phyloP scores from a whole-genome alignment of 768 basidiomycete genomes.

The Termitomyces sp. region DNA sequence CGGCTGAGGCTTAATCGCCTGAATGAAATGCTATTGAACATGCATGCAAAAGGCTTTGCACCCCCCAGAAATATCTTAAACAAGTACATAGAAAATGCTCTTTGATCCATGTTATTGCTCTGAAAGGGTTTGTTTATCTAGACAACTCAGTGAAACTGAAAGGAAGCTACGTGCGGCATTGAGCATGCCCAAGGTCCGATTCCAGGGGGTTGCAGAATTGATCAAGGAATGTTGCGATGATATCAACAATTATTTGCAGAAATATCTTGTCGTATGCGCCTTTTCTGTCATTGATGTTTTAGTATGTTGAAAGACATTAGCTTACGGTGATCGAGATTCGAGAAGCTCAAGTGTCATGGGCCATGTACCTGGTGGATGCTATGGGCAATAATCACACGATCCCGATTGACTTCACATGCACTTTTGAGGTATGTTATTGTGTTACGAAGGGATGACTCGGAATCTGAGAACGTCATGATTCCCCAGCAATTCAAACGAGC shows the following conservation, averaged over 20 bases:
- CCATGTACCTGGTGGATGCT: neutral
- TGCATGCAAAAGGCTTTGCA: too few species aligned
- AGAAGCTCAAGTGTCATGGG: neutral
- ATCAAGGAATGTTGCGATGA: neutral
- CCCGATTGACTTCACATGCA: neutral
- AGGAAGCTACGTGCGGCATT: neutral
- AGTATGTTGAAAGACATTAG: too few species aligned
- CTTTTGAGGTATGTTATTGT: neutral
- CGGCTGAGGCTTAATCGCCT: too few species aligned
- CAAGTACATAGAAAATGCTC: too few species aligned
- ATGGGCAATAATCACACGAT: neutral
- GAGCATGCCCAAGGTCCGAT: neutral
- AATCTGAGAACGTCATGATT: neutral
- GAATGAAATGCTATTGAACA: too few species aligned
- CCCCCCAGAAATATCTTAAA: too few species aligned
- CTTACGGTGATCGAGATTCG: too few species aligned
- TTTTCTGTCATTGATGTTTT: too few species aligned
- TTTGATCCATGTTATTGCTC: too few species aligned
- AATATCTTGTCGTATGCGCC: neutral
- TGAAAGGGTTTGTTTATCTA: neutral
- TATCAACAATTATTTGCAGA: neutral
- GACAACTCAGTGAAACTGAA: neutral
- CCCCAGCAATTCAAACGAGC: constrained; percentile 2
- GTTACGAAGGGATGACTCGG: neutral
- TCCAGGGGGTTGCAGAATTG: neutral